phyloP scores from a whole-genome alignment of 1,139 yeast genomes.

The Blastobotrys illinoisensis region DNA sequence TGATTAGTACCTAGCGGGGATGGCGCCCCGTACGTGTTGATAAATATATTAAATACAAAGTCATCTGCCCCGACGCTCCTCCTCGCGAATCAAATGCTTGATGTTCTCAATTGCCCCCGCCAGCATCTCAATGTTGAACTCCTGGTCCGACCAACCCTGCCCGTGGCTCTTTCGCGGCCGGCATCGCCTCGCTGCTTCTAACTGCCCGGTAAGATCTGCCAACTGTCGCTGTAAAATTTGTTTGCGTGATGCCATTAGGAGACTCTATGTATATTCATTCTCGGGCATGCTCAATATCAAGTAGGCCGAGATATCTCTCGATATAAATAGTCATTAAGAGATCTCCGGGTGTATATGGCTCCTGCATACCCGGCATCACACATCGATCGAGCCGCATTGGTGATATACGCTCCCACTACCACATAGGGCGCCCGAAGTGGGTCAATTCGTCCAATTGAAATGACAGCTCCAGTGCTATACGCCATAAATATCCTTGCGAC shows the following conservation, averaged over 20 bases:
- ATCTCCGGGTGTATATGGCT: not conserved
- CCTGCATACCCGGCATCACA: not conserved
- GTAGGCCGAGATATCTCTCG: not conserved
- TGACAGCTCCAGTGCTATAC: not conserved
- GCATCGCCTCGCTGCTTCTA: conserved; percentile 3
- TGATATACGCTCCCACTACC: not conserved
- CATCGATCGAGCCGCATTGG: not conserved
- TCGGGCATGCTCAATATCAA: not conserved
- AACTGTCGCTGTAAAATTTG: conserved; percentile 2
- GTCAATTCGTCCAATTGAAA: not conserved
- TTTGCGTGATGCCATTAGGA: conserved; percentile 1
- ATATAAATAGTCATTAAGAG: not conserved
- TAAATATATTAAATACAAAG: not conserved
- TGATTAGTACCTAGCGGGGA: too few species aligned
- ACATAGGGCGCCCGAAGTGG: not conserved
- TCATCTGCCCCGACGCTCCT: not conserved
- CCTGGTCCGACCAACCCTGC: conserved; percentile 4
- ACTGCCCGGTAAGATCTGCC: not conserved
- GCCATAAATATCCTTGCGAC: not conserved
- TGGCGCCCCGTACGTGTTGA: too few species aligned
- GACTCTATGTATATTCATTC: not conserved
- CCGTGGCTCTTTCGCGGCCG: not conserved
- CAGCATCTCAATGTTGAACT: conserved; percentile 21
- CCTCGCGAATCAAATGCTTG: conserved; percentile 14
- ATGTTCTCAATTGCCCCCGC: conserved; percentile 18